Base-by-base conservation (phyloP, 2,329 filamentous ascomycete species). In the Aquanectria penicillioides region DNA sequence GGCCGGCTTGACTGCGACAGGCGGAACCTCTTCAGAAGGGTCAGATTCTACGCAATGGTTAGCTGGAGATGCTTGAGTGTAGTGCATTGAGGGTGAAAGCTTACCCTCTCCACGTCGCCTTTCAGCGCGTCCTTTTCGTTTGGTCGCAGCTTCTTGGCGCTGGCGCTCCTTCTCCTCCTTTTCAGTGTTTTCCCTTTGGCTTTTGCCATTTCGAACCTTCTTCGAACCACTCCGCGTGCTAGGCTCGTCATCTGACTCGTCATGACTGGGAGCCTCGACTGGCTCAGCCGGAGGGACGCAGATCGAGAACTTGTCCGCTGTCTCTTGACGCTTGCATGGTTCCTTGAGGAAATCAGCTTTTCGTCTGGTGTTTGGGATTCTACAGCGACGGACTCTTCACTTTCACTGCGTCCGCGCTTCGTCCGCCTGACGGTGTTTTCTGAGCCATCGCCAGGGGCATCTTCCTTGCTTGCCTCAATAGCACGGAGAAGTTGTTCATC, bases 391-490 rank as follows among this genome's bases (percentile, higher is more conserved):
- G 83, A 98, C 94, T 97, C 92, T 84, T 97, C 93, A 72, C 93
- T 97, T 61, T 95, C 93, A 70, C 95, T 97, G 62, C 94, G 87
- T 61, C 89, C 89, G 70, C 95, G 84, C 79, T 99, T 99, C 20
- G 87, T 84, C 71, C 91, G 87, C 64, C 90, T 84, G 48, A 79
- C 83, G 33, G 80, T 80, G 49, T 83, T 82, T 29, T 89, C 87
- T 11, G 62, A 36, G 12, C 74, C 72, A 28, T 82, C 75, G 10
- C 81, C 80, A 11, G 80, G 76, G 43, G 84, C 87, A 37, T 96
- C 92, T 71, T 92, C 89, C 77, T 94, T 97, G 80, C 95, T 99
- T 61, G 96, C 94, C 75, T 98, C 94, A 68, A 99, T 93, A 25
- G 94, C 95, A 66, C 91, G 87, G 52, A 93, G 87, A 33, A 99